Evolutionary conservation across 2,329 filamentous ascomycete genomes (phyloP), one percentile per base, ranked within the genome.

Genomic region (Sporothrix inflata): DNA sequence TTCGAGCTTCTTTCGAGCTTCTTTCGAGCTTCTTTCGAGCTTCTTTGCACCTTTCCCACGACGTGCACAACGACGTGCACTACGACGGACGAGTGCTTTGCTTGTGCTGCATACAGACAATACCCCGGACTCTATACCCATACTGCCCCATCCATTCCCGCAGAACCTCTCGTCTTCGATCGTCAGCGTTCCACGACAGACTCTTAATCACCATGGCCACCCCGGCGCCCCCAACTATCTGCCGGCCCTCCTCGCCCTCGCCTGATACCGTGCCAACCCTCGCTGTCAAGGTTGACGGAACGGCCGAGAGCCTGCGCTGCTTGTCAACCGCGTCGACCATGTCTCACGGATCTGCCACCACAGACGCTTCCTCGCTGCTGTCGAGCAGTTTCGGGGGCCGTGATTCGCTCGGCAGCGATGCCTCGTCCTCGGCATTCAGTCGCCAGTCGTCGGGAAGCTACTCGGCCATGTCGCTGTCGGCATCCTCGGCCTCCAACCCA

Each of bases 361-460:
- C 84, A 74, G 82, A 87, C 76, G 81, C 80, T 53, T 81, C 82
- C 16, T 89, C 89, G 8, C 87, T 89, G 68, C 85, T 86, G 38
- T 65, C 60, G 38, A 45, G n/a, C 60, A 38, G 60, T 34, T 90
- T 88, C 66, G 70, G 75, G 69, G 82, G 82, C 60, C 83, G 87
- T 67, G 85, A 89, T 74, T 90, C 88, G 3, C 79, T 89, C 24
- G 84, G 87, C 79, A 85, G 84, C 57, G 76, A 80, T 49, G 72
- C 72, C 24, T 81, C 79, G 24, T 74, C 73, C 12, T 79, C 80
- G n/a, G 81, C 86, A 67, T 86, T 85, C 74, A 91, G 88, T 9
- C 89, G 88, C 72, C 87, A 89, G 71, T 92, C 90, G 16, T 91
- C 89, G n/a, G 85, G 83, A 49, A 90, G 88, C 80, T 88, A 83